Percentiles rank a stretch among this genome's conserved stretches.
Evolutionary conservation across 169 alveolate genomes (phyloP).

Genomic region (Plasmodium berghei): DNA sequence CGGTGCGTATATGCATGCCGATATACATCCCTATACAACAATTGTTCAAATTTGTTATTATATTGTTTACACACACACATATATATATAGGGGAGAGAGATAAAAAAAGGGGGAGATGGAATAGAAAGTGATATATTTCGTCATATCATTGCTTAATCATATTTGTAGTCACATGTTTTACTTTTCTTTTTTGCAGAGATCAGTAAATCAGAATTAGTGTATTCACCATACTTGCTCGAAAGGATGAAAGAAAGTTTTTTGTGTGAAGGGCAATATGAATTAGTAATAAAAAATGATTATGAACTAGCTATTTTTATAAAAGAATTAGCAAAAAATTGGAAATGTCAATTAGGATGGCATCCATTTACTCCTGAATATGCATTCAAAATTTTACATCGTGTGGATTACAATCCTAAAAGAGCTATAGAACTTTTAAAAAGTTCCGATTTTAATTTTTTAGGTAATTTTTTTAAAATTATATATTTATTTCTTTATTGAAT

Average conservation of each 20-base stretch:
- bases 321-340: constrained; percentile 89
- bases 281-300: constrained; percentile 85
- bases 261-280: constrained; percentile 84
- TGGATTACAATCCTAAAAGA: constrained; percentile 89
- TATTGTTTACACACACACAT: not conserved
- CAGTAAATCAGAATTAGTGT: constrained; percentile 86
- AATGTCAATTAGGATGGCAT: constrained; percentile 90
- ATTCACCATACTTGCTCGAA: constrained; percentile 89
- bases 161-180: not conserved
- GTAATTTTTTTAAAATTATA: constrained; percentile 43
- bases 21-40: not conserved
- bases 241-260: constrained; percentile 81
- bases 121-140: no score
- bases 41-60: no score
- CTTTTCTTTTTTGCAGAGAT: constrained; percentile 28
- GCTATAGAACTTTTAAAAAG: constrained; percentile 88
- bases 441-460: constrained; percentile 85
- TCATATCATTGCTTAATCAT: not conserved
- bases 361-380: constrained; percentile 92
- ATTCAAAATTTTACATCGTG: constrained; percentile 88
- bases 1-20: constrained; percentile 26
- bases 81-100: not conserved
- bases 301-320: constrained; percentile 88
- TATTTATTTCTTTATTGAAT: not conserved
- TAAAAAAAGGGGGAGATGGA: no score